Base-by-base conservation (phyloP, 2,329 filamentous ascomycete genomes). In the Aspergillus cejpii region DNA sequence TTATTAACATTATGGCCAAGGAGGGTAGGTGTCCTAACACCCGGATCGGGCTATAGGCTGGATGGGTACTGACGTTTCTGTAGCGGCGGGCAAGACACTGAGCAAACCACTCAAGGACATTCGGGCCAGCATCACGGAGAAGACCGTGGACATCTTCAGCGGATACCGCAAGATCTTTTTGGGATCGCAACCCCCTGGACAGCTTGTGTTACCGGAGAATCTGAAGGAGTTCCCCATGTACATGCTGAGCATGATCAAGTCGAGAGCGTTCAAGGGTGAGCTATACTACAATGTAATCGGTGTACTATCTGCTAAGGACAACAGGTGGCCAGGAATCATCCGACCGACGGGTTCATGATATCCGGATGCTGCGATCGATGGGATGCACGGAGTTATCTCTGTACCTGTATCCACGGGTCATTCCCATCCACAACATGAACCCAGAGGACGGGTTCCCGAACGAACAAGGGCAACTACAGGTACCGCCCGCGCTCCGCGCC, bases 211-310 rank as follows among this genome's bases (percentile, higher is more conserved):
- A 69, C 92, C 92, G 0, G 92, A 98, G 69, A 87, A 91, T 54
- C 78, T 98, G 23, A 97, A 97, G 64, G 92, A 98, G 64, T 90
- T 95, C 58, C 83, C 85, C 59, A 97, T 98, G 89, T 97, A 92
- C 67, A 87, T 94, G 69, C 81, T 98, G 7, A 84, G 86, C 38
- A 73, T 97, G 52, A 72, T 94, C 63, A 98, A 98, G 68, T 90
- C 81, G 45, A 82, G 92, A 46, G 90, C 91, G 2, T 89, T 97
- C 72, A 97, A 97, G 73, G 79, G 73, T 74, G 58, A 50, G 57
- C 46, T 11, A 31, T 17, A 8, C 33, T 19, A 29, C 7, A n/a
- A n/a, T n/a, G n/a, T n/a, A n/a, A n/a, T n/a, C n/a, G n/a, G n/a
- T n/a, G n/a, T n/a, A n/a, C n/a, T n/a, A n/a, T n/a, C n/a, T n/a